Evolutionary conservation across 2,329 filamentous ascomycete species (phyloP).

Genomic region (Ophiocordyceps camponoti-floridani): DNA sequence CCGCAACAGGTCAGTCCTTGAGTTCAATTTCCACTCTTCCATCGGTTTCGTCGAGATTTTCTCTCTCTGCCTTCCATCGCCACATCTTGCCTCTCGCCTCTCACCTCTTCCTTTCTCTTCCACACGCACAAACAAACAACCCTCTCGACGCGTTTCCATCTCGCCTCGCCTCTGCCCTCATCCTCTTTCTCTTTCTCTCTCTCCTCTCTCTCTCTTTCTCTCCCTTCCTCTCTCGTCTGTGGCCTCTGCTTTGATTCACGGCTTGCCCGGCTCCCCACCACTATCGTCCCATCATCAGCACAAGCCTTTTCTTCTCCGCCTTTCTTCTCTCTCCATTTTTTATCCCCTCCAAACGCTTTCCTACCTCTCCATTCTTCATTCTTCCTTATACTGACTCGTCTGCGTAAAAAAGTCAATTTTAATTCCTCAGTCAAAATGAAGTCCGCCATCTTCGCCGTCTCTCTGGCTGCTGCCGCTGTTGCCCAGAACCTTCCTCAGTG

Average conservation of each 20-base stretch:
- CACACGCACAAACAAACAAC: background rate
- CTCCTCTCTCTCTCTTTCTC: background rate
- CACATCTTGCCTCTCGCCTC: no score
- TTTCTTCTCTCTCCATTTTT: background rate
- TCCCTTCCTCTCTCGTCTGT: background rate
- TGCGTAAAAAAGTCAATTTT: background rate
- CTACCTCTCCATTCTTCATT: background rate
- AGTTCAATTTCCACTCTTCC: no score
- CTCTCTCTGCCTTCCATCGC: no score
- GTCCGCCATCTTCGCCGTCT: constrained; percentile 23
- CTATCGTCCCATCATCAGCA: background rate
- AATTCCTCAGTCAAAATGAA: constrained; percentile 28
- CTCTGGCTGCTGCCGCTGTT: constrained; percentile 19
- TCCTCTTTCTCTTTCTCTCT: background rate
- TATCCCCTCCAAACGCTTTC: background rate
- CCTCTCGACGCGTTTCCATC: background rate
- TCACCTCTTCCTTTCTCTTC: background rate
- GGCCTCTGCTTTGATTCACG: background rate
- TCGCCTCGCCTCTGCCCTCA: background rate
- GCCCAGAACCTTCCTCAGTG: constrained; percentile 31
- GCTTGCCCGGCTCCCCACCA: no score
- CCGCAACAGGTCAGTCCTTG: background rate
- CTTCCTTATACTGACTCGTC: background rate
- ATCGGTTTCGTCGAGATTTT: no score
- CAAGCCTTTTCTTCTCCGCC: background rate